Conservation (phyloP, 768 basidiomycete species). For the Auriscalpium orientale region DNA sequence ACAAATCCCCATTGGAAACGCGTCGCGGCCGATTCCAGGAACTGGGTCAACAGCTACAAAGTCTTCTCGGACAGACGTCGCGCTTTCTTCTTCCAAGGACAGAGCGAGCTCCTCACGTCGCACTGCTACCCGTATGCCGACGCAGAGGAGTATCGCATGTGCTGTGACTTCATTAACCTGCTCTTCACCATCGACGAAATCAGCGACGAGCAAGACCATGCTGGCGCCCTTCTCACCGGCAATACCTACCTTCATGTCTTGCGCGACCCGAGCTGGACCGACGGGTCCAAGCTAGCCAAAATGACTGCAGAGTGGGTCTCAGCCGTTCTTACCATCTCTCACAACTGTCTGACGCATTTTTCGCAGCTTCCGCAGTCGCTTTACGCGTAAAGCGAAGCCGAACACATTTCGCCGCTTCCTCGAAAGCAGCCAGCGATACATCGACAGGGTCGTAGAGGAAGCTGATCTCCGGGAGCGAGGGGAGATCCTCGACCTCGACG, state of each 20-base stretch:
- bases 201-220: conserved; percentile 55
- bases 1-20: conserved; percentile 51
- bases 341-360: not conserved
- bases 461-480: conserved; percentile 53
- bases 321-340: not conserved
- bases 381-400: conserved; percentile 36
- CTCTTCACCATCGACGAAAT: conserved; percentile 65
- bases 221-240: conserved; percentile 47
- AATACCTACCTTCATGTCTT: conserved; percentile 46
- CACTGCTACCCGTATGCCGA: conserved; percentile 54
- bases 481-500: conserved; percentile 44
- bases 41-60: conserved; percentile 55
- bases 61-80: conserved; percentile 54
- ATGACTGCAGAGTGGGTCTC: conserved; percentile 53
- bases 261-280: conserved; percentile 42
- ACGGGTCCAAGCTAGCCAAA: conserved; percentile 46
- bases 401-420: conserved; percentile 42
- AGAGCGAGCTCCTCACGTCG: conserved; percentile 54
- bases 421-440: conserved; percentile 46
- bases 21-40: conserved; percentile 48
- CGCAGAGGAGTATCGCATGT: conserved; percentile 48
- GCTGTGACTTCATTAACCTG: conserved; percentile 58
- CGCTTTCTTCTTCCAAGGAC: conserved; percentile 55
- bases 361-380: conserved; percentile 45
- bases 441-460: conserved; percentile 50